Conservation (phyloP, 2,329 filamentous ascomycete species). For the Colletotrichum sp. region DNA sequence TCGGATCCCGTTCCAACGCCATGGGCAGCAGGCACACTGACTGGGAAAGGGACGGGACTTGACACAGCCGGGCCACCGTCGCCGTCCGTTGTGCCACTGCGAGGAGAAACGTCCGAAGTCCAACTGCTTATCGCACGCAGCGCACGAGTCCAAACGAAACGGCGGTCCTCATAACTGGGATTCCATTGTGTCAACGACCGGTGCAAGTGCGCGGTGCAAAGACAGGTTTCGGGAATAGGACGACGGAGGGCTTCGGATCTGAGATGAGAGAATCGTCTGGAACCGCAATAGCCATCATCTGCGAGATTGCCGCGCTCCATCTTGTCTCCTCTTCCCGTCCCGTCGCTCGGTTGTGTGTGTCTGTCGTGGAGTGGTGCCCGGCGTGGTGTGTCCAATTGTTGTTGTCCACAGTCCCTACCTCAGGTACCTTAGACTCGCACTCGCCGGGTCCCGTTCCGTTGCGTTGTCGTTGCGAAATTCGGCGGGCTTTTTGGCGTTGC, state of each 20-base stretch:
- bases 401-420: background rate
- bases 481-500: slow-evolving; percentile 8
- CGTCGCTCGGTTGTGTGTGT: background rate
- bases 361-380: background rate
- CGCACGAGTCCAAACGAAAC: background rate
- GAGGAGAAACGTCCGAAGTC: slow-evolving; percentile 10
- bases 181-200: background rate
- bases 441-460: background rate
- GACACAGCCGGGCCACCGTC: background rate
- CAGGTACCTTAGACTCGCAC: background rate
- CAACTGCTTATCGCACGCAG: background rate
- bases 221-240: background rate
- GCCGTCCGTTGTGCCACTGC: slow-evolving; percentile 8
- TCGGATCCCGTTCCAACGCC: slow-evolving; percentile 6
- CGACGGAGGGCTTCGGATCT: background rate
- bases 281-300: background rate
- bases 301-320: background rate
- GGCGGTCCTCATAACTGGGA: background rate
- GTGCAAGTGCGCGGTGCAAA: background rate
- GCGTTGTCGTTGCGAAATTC: slow-evolving; percentile 3
- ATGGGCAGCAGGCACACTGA: slow-evolving; percentile 7
- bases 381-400: background rate
- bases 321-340: background rate
- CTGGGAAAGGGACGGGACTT: background rate
- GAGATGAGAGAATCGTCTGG: slow-evolving; percentile 14